phyloP scores from a whole-genome alignment of 2,329 filamentous ascomycete species.

The Fusarium beomiforme region DNA sequence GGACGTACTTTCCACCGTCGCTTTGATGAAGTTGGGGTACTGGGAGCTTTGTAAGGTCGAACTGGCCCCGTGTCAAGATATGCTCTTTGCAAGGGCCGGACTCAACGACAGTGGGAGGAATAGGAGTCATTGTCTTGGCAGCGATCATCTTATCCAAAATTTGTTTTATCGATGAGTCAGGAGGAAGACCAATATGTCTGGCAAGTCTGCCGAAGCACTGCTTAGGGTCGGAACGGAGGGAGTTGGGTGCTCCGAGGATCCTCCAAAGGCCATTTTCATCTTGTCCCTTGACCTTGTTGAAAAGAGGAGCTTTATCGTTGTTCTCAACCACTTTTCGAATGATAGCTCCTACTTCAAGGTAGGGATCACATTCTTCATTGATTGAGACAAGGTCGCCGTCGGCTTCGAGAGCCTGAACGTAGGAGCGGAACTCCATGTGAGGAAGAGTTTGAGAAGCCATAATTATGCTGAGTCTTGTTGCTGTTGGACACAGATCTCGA shows the following conservation, averaged over 20 bases:
- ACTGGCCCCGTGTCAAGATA: constrained; percentile 16
- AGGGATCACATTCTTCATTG: constrained; percentile 52
- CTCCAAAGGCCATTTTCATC: constrained; percentile 53
- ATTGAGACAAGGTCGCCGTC: constrained; percentile 59
- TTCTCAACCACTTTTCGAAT: constrained; percentile 57
- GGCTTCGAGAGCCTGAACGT: constrained; percentile 19
- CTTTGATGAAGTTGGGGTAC: constrained; percentile 54
- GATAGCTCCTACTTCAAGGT: constrained; percentile 59
- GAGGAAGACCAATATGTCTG: constrained; percentile 52
- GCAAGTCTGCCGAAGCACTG: constrained; percentile 55
- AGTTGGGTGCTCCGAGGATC: constrained; percentile 58
- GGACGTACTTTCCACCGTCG: constrained; percentile 62
- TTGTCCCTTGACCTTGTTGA: constrained; percentile 60
- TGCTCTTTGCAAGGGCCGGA: constrained; percentile 32
- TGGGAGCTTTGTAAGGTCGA: constrained; percentile 52
- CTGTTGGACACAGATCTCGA: neutral
- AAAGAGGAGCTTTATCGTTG: constrained; percentile 58
- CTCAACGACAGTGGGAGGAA: constrained; percentile 48
- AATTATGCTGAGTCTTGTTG: neutral
- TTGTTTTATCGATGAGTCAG: constrained; percentile 38
- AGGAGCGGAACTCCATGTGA: constrained; percentile 41
- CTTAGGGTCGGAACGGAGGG: constrained; percentile 36
- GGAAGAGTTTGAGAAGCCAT: constrained; percentile 25
- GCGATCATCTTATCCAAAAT: constrained; percentile 55
- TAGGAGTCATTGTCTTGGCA: constrained; percentile 45